Conservation (phyloP, 1,284 basidiomycete genomes). For the Cystobasidiaceae sp. region DNA sequence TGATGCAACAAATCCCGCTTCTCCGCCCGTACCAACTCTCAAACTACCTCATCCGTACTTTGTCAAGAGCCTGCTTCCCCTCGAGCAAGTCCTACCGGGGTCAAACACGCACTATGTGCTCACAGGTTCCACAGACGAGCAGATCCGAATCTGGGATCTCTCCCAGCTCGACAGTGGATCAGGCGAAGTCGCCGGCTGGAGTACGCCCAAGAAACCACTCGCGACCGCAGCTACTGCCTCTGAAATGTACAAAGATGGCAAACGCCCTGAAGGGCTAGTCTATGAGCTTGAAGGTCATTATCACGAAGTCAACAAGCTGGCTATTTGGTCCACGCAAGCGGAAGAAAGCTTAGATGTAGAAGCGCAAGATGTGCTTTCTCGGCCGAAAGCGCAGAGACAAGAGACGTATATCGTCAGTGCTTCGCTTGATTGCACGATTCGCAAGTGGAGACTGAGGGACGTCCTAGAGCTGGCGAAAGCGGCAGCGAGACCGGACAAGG, state of each 20-base stretch:
- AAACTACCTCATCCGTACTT: constrained; percentile 61
- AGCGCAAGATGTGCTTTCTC: background rate
- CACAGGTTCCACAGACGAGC: constrained; percentile 69
- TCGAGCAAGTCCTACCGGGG: constrained; percentile 55
- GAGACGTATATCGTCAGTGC: constrained; percentile 75
- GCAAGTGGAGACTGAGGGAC: constrained; percentile 56
- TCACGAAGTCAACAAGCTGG: constrained; percentile 72
- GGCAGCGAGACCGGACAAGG: constrained; percentile 12
- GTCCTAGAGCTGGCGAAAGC: background rate
- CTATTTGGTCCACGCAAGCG: constrained; percentile 60
- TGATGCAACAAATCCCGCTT: constrained; percentile 47
- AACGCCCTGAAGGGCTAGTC: constrained; percentile 49
- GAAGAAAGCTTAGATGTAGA: constrained; percentile 48
- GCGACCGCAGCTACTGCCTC: constrained; percentile 49
- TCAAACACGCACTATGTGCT: constrained; percentile 63
- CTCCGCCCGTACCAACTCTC: constrained; percentile 49
- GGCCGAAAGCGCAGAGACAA: constrained; percentile 48
- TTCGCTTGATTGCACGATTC: constrained; percentile 75
- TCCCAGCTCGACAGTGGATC: constrained; percentile 31
- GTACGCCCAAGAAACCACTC: constrained; percentile 12
- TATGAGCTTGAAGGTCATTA: constrained; percentile 71
- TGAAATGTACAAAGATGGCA: constrained; percentile 54
- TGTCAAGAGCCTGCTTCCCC: constrained; percentile 66
- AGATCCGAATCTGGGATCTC: constrained; percentile 57
- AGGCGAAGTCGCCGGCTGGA: background rate